phyloP scores from a whole-genome alignment of 2,329 filamentous ascomycete species.

The Aureobasidium sp. region DNA sequence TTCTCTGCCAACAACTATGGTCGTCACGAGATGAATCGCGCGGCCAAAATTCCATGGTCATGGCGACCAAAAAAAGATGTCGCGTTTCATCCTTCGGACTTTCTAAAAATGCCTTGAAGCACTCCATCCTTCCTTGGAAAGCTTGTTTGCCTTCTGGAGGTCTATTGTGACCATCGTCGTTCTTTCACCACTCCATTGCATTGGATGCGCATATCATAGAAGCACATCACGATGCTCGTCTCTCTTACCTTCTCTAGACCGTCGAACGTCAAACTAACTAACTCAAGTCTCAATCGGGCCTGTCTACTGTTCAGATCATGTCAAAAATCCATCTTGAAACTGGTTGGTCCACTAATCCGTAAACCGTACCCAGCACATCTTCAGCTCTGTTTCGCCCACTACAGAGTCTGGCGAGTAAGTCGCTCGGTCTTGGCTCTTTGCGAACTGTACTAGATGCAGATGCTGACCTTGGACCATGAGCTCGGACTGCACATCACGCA shows the following conservation, averaged over 20 bases:
- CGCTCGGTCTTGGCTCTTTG: not conserved
- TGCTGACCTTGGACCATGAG: not conserved
- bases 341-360: not conserved
- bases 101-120: not conserved
- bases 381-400: not conserved
- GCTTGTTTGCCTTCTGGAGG: no score
- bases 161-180: no score
- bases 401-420: not conserved
- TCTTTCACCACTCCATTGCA: no score
- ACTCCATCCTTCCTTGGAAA: no score
- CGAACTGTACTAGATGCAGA: not conserved
- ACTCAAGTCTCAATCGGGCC: no score
- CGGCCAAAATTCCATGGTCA: no score
- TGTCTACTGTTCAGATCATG: not conserved
- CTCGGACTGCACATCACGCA: not conserved
- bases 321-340: not conserved
- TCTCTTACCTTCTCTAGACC: no score
- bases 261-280: no score
- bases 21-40: no score
- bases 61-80: not conserved
- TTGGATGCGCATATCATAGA: no score
- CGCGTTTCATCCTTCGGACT: slow-evolving; percentile 5
- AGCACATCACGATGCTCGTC: no score
- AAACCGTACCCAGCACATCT: not conserved
- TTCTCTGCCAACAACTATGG: no score